Percentiles rank a stretch among this genome's conserved stretches.
Evolutionary conservation across 345 rosid species (phyloP).

Genomic region (Ricinus communis): DNA sequence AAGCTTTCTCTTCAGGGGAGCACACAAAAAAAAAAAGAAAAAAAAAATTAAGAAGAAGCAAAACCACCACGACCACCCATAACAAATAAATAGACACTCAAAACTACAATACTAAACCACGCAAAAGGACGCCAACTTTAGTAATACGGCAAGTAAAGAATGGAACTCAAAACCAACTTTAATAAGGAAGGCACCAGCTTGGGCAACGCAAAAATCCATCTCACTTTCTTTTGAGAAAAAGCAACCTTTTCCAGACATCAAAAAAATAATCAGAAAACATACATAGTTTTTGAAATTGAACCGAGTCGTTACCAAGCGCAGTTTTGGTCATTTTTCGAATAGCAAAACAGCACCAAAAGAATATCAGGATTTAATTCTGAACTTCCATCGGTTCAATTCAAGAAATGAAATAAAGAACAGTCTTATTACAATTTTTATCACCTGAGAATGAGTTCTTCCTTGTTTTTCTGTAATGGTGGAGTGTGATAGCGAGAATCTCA

Average conservation of each 20-base stretch:
- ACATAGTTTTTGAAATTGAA: slow-evolving; percentile 29
- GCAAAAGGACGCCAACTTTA: slow-evolving; percentile 4
- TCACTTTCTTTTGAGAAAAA: too few relatives aligned
- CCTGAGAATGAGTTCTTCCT: slow-evolving; percentile 13
- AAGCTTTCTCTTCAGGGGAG: slow-evolving; percentile 9
- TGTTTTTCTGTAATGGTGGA: background rate
- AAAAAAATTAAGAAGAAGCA: background rate
- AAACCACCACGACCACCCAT: background rate
- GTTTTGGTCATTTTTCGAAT: slow-evolving; percentile 24
- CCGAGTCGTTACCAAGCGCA: slow-evolving; percentile 36
- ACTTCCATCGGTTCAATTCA: background rate
- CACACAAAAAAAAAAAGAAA: background rate
- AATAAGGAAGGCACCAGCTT: slow-evolving; percentile 24
- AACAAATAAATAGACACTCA: background rate
- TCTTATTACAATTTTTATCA: background rate
- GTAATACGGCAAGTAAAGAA: slow-evolving; percentile 35
- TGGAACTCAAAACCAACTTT: slow-evolving; percentile 14
- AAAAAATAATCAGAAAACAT: slow-evolving; percentile 23
- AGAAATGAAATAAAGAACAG: background rate
- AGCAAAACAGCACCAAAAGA: slow-evolving; percentile 5
- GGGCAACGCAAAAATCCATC: background rate
- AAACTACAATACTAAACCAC: slow-evolving; percentile 12
- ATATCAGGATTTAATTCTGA: background rate
- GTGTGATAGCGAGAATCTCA: slow-evolving; percentile 21
- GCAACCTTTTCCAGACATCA: background rate